Evolutionary conservation across 257 asterid species (phyloP).

Genomic region (Thymus mandschuricus): DNA sequence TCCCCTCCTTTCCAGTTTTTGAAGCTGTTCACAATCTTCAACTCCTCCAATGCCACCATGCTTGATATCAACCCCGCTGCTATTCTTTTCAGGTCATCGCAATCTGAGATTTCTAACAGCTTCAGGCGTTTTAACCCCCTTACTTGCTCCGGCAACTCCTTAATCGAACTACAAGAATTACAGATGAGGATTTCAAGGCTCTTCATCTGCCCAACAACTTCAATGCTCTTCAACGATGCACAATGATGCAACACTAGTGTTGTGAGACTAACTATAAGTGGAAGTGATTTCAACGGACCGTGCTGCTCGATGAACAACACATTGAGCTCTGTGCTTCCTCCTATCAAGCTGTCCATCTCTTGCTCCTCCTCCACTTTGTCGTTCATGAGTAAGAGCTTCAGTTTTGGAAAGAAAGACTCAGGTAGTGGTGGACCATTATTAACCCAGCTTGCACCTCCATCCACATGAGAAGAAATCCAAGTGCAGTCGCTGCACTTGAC

Average conservation of each 20-base stretch:
- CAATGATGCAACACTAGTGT: neutral
- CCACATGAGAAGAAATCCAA: too few relatives aligned
- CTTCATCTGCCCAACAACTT: neutral
- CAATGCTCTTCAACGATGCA: neutral
- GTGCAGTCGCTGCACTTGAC: too few relatives aligned
- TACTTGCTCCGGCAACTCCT: neutral
- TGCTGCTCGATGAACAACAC: too few relatives aligned
- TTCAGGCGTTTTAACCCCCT: neutral
- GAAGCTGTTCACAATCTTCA: slow-evolving; percentile 1
- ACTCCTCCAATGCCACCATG: too few relatives aligned
- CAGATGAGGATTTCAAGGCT: slow-evolving; percentile 20
- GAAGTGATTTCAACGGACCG: neutral
- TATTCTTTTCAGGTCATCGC: neutral
- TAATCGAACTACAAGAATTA: neutral
- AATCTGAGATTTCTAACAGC: neutral
- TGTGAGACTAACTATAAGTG: neutral
- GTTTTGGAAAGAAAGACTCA: too few relatives aligned
- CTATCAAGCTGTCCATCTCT: too few relatives aligned
- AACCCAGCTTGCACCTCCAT: too few relatives aligned
- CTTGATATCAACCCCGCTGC: slow-evolving; percentile 1
- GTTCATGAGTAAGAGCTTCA: too few relatives aligned
- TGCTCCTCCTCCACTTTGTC: too few relatives aligned
- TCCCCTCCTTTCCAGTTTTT: slow-evolving; percentile 5
- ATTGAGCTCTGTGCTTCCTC: slow-evolving; percentile 35
- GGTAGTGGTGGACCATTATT: neutral